Percentiles rank a stretch among this genome's conserved stretches.
Evolutionary conservation across 2,329 filamentous ascomycete species (phyloP).

Genomic region (Chalaropsis thielavioides): DNA sequence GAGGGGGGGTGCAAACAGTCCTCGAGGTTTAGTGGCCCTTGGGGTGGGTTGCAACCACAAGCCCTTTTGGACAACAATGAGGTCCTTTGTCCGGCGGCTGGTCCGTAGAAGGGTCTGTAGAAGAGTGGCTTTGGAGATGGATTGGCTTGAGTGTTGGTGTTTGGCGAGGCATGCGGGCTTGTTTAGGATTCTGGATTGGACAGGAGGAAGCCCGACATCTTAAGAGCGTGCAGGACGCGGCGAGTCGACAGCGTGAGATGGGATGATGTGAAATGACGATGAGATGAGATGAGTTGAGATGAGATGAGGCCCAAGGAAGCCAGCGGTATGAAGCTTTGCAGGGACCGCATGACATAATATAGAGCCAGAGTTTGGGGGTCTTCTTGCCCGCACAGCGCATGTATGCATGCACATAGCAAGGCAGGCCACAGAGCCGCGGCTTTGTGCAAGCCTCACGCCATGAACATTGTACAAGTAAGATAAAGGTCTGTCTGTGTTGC

Average conservation of each 20-base stretch:
- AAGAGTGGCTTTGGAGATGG: too few relatives aligned
- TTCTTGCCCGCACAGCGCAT: neutral
- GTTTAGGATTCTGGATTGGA: neutral
- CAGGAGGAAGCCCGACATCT: neutral
- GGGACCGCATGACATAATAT: neutral
- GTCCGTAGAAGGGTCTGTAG: neutral
- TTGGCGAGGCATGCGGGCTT: neutral
- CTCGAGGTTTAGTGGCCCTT: neutral
- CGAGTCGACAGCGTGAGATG: neutral
- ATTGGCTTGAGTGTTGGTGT: neutral
- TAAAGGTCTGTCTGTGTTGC: neutral
- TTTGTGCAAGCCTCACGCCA: neutral
- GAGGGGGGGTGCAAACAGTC: neutral
- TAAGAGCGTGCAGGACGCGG: neutral
- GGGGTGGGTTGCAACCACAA: neutral
- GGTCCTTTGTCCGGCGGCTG: neutral
- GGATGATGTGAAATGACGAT: neutral
- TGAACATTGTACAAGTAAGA: neutral
- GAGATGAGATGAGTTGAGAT: neutral
- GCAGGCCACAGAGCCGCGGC: too few relatives aligned
- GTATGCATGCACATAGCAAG: too few relatives aligned
- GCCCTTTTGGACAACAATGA: neutral
- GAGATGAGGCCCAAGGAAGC: neutral
- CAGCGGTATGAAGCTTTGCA: too few relatives aligned
- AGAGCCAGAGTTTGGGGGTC: neutral